Percentiles rank a stretch among this genome's conserved stretches.
phyloP scores from a whole-genome alignment of 352 stramenopile genomes.

The Globisporangium acanthophoron region DNA sequence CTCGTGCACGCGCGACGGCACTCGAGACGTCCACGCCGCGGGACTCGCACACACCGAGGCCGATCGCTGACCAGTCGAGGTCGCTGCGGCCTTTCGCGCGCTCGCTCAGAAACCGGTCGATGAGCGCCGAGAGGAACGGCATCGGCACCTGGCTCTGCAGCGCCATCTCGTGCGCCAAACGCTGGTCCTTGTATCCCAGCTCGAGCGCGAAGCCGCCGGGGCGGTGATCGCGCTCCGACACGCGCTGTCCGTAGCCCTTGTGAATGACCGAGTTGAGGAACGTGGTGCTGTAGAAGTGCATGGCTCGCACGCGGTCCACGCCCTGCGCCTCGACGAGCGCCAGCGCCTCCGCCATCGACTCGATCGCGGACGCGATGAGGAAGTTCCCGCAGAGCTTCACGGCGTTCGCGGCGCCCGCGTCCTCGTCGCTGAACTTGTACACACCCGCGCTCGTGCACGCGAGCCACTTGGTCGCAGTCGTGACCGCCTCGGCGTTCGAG shows the following conservation, averaged over 20 bases:
- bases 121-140: conserved; percentile 70
- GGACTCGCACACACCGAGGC: conserved; percentile 49
- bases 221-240: conserved; percentile 69
- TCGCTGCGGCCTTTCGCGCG: conserved; percentile 50
- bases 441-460: conserved; percentile 35
- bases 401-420: conserved; percentile 59
- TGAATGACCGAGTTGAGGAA: conserved; percentile 82
- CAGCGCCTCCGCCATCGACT: conserved; percentile 68
- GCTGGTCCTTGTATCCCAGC: conserved; percentile 70
- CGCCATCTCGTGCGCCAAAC: conserved; percentile 52
- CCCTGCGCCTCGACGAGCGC: conserved; percentile 62
- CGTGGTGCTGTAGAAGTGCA: conserved; percentile 72
- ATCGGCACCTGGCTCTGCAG: conserved; percentile 51
- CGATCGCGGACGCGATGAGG: conserved; percentile 72
- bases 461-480: conserved; percentile 31
- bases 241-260: conserved; percentile 72
- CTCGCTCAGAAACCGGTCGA: conserved; percentile 63
- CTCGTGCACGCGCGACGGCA: conserved; percentile 26
- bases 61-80: conserved; percentile 76
- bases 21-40: conserved; percentile 50
- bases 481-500: conserved; percentile 27
- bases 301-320: conserved; percentile 66
- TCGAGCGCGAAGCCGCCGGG: conserved; percentile 70
- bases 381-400: conserved; percentile 84
- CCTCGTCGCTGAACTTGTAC: conserved; percentile 45